Conservation (phyloP, 345 rosid species). For the Citrus maxima region DNA sequence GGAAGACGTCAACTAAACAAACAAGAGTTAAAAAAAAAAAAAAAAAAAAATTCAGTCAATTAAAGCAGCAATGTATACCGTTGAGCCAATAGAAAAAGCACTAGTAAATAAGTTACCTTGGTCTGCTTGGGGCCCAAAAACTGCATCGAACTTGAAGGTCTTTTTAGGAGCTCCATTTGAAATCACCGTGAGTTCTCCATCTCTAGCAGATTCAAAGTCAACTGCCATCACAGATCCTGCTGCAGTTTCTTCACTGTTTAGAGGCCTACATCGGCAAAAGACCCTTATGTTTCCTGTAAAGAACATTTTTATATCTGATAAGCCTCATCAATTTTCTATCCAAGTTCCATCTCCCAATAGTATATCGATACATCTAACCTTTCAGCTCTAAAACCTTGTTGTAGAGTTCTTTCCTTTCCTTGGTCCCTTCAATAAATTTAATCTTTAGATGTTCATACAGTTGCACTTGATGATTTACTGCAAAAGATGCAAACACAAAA, state of each 20-base stretch:
- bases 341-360: conserved; percentile 4
- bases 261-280: conserved; percentile 91
- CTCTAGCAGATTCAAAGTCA: conserved; percentile 79
- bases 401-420: conserved; percentile 79
- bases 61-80: background rate
- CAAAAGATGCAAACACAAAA: conserved; percentile 6
- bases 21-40: conserved; percentile 13
- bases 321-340: conserved; percentile 9
- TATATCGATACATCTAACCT: conserved; percentile 45
- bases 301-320: conserved; percentile 16
- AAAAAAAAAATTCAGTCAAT: conserved; percentile 2
- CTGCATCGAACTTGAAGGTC: conserved; percentile 84
- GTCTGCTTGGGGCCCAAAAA: conserved; percentile 79
- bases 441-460: conserved; percentile 59
- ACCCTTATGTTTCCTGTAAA: conserved; percentile 93
- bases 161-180: conserved; percentile 78
- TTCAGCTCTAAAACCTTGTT: conserved; percentile 89
- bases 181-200: conserved; percentile 71
- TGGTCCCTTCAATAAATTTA: conserved; percentile 61
- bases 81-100: background rate
- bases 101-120: conserved; percentile 49
- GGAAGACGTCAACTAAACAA: conserved; percentile 69
- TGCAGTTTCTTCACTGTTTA: conserved; percentile 64
- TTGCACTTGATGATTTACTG: conserved; percentile 67
- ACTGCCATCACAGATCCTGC: conserved; percentile 60